Conservation (phyloP, 2,329 filamentous ascomycete species). For the Ascochyta viciae-villosae region DNA sequence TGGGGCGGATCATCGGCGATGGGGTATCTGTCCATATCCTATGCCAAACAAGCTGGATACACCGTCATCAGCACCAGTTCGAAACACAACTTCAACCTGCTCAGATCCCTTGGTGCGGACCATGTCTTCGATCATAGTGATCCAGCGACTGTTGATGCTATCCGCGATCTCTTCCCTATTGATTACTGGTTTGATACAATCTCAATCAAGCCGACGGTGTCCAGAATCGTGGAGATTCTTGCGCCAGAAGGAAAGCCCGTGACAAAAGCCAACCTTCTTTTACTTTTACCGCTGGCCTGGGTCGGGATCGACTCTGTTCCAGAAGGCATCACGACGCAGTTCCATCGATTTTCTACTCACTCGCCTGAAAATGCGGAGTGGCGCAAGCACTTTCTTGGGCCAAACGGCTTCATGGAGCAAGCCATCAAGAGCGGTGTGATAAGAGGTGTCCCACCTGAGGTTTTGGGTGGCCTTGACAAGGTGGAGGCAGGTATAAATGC, state of each 20-base stretch:
- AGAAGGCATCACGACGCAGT: slow-evolving; percentile 24
- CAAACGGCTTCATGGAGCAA: slow-evolving; percentile 30
- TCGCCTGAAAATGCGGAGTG: slow-evolving; percentile 29
- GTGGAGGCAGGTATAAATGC: slow-evolving; percentile 30
- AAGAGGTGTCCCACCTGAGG: slow-evolving; percentile 29
- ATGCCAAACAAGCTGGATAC: slow-evolving; percentile 34
- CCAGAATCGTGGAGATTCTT: slow-evolving; percentile 32
- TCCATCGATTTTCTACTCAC: slow-evolving; percentile 31
- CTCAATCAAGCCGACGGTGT: slow-evolving; percentile 27
- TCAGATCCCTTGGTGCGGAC: slow-evolving; percentile 25
- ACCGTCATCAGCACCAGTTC: slow-evolving; percentile 32
- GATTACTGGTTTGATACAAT: slow-evolving; percentile 54
- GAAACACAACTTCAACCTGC: slow-evolving; percentile 28
- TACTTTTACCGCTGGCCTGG: slow-evolving; percentile 24
- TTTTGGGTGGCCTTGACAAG: slow-evolving; percentile 34
- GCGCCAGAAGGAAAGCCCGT: slow-evolving; percentile 27
- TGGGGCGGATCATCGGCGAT: slow-evolving; percentile 55
- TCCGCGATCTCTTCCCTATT: slow-evolving; percentile 44
- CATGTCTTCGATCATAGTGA: slow-evolving; percentile 50
- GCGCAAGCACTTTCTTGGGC: slow-evolving; percentile 26
- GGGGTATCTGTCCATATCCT: slow-evolving; percentile 39
- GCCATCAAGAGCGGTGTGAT: slow-evolving; percentile 29
- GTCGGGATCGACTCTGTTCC: slow-evolving; percentile 25
- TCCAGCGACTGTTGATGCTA: slow-evolving; percentile 44
- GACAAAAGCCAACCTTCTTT: slow-evolving; percentile 30